Evolutionary conservation across 202 grass and related monocot genomes (phyloP).

Genomic region (Digitaria exilis): DNA sequence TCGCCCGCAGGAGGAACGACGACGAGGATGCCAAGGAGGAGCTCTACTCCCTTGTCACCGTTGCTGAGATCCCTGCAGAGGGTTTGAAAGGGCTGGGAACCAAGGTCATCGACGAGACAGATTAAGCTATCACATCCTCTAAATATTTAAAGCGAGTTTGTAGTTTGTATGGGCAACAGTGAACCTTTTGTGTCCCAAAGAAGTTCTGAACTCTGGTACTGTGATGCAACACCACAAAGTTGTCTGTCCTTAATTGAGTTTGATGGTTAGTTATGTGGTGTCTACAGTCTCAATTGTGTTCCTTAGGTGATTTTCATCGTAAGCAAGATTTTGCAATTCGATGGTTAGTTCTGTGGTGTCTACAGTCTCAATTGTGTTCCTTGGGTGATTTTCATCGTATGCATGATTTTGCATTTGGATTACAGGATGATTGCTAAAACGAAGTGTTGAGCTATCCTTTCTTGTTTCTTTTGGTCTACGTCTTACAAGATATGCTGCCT

Average conservation of each 20-base stretch:
- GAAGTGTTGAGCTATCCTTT: not conserved
- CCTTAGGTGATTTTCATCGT: not conserved
- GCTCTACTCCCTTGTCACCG: constrained; percentile 79
- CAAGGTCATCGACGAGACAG: constrained; percentile 70
- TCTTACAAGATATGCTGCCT: not conserved
- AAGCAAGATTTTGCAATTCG: no score
- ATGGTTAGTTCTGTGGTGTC: no score
- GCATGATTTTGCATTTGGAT: not conserved
- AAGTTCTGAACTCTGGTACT: constrained; percentile 46
- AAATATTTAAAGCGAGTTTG: constrained; percentile 24
- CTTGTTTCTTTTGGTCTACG: not conserved
- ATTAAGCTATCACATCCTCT: constrained; percentile 39
- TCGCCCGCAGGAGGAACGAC: constrained; percentile 83
- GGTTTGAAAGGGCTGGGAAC: constrained; percentile 93
- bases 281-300: not conserved
- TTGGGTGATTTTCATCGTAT: no score
- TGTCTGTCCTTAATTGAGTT: constrained; percentile 34
- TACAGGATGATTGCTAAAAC: not conserved
- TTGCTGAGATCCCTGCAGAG: constrained; percentile 71
- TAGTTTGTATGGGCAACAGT: constrained; percentile 23
- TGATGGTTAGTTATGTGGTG: not conserved
- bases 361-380: no score
- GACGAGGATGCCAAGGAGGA: constrained; percentile 96
- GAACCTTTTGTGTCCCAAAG: constrained; percentile 27
- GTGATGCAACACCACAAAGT: constrained; percentile 29